Evolutionary conservation across 2,329 filamentous ascomycete genomes (phyloP).

Genomic region (Colletotrichum sp.): DNA sequence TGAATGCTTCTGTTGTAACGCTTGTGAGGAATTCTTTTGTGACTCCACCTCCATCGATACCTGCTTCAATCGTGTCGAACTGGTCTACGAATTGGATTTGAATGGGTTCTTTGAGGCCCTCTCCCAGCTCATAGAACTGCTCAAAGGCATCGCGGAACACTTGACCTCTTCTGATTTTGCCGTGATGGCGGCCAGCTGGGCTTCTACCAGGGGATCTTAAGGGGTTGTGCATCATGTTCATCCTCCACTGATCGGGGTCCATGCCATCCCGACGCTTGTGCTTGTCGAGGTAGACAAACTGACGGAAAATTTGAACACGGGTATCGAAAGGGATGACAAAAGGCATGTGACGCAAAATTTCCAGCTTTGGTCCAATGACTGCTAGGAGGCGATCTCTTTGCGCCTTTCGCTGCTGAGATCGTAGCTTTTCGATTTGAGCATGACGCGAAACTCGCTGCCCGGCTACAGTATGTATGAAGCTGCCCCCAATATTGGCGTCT

Average conservation of each 20-base stretch:
- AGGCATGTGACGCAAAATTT: conserved; percentile 93
- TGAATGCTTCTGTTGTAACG: conserved; percentile 84
- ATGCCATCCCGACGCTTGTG: conserved; percentile 69
- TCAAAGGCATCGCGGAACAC: conserved; percentile 87
- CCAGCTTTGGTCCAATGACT: conserved; percentile 81
- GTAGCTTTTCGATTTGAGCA: conserved; percentile 66
- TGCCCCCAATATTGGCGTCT: conserved; percentile 21
- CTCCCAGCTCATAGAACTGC: conserved; percentile 80
- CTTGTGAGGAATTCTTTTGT: conserved; percentile 97
- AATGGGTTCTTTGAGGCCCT: conserved; percentile 90
- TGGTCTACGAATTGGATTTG: conserved; percentile 96
- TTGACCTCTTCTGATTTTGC: conserved; percentile 76
- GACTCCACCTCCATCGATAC: conserved; percentile 95
- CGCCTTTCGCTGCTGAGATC: conserved; percentile 67
- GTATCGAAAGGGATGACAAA: conserved; percentile 95
- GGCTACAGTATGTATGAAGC: conserved; percentile 40
- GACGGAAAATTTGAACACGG: conserved; percentile 88
- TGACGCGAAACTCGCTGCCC: conserved; percentile 67
- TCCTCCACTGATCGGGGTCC: conserved; percentile 43
- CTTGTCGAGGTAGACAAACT: conserved; percentile 90
- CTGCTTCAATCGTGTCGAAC: conserved; percentile 85
- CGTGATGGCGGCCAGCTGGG: conserved; percentile 68
- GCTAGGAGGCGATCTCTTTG: conserved; percentile 76
- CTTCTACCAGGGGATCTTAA: conserved; percentile 31
- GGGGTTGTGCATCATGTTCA: conserved; percentile 21